These are phyloP conservation scores for Apiotrichum akiyoshidainum DNA, from an alignment of 1,284 basidiomycete genomes.

Conservation along the genomic window DNA sequence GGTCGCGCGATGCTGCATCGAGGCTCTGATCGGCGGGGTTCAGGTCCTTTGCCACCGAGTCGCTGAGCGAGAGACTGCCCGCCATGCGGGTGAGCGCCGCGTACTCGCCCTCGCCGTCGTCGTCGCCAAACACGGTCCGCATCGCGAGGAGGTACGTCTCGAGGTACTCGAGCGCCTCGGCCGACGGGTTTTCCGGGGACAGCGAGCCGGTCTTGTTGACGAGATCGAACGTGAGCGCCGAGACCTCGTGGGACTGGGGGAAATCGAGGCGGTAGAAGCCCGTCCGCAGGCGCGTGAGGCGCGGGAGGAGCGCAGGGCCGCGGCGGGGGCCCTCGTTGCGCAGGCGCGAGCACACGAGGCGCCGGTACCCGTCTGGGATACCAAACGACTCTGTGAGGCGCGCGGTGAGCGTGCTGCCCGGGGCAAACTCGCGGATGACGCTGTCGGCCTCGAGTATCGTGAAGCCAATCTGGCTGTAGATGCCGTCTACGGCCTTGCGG, in stretches of 20 bases:
- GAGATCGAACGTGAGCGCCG: neutral
- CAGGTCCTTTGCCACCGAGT: neutral
- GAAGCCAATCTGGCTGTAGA: neutral
- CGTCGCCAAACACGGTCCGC: conserved; percentile 1
- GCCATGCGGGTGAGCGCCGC: neutral
- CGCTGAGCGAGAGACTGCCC: no score
- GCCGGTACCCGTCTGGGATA: neutral
- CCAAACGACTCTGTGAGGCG: neutral
- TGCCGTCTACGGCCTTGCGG: neutral
- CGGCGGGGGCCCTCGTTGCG: neutral
- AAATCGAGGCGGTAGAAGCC: conserved; percentile 1
- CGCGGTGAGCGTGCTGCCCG: neutral
- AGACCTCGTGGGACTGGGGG: neutral
- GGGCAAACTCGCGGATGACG: neutral
- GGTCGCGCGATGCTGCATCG: neutral
- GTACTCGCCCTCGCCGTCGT: neutral
- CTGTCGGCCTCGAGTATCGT: neutral
- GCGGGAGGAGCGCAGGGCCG: neutral
- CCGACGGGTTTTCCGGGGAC: neutral
- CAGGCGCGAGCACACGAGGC: neutral
- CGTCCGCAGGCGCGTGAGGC: neutral
- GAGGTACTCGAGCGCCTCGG: conserved; percentile 1
- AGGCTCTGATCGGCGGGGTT: no score
- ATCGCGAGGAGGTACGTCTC: neutral
- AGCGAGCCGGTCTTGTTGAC: conserved; percentile 1